These are phyloP conservation scores for Biscogniauxia sp. DNA, from an alignment of 2,329 filamentous ascomycete genomes.

Conservation along the genomic window DNA sequence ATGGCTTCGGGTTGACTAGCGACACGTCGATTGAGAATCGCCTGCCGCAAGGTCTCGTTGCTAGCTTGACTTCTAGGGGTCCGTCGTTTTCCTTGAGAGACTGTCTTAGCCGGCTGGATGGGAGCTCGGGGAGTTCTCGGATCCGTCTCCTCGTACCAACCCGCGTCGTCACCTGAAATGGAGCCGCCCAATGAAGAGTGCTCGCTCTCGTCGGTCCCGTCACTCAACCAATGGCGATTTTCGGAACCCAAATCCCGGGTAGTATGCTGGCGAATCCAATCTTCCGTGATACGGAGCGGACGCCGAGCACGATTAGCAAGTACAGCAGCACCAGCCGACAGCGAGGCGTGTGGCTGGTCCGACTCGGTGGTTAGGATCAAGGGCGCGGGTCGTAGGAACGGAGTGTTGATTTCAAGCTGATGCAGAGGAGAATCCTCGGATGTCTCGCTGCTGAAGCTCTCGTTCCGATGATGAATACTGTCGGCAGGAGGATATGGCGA, in stretches of 20 bases:
- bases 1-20: constrained; percentile 22
- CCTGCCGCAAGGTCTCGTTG: constrained; percentile 53
- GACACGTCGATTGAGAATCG: constrained; percentile 27
- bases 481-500: constrained; percentile 78
- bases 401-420: constrained; percentile 60
- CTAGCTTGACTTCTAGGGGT: constrained; percentile 51
- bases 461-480: constrained; percentile 44
- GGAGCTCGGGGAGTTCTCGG: constrained; percentile 47
- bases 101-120: constrained; percentile 29
- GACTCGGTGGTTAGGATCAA: constrained; percentile 38
- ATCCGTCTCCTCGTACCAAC: constrained; percentile 49
- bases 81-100: constrained; percentile 30
- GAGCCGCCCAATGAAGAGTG: constrained; percentile 72
- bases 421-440: constrained; percentile 62
- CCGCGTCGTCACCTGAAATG: constrained; percentile 46
- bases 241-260: constrained; percentile 67
- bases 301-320: constrained; percentile 62
- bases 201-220: constrained; percentile 71
- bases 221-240: constrained; percentile 79
- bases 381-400: constrained; percentile 58
- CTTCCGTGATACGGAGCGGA: constrained; percentile 65
- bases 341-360: constrained; percentile 34
- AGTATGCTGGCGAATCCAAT: constrained; percentile 85
- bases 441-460: constrained; percentile 56
- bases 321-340: constrained; percentile 53